Evolutionary conservation across 257 asterid species (phyloP).

Genomic region (Capsicum chinense): DNA sequence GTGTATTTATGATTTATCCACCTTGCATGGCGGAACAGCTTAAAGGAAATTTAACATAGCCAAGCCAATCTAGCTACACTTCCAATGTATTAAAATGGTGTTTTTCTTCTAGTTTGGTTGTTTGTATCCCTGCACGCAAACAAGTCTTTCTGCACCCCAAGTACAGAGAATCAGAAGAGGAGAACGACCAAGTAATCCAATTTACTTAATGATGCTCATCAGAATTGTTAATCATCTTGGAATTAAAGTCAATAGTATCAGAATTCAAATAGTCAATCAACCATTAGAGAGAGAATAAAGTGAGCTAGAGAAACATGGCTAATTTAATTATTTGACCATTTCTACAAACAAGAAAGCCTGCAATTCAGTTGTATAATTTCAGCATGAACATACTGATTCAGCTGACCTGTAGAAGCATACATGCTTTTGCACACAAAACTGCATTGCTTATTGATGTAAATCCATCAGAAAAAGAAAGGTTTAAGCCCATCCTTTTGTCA

Average conservation of each 20-base stretch:
- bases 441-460: slow-evolving; percentile 66
- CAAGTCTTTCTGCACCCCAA: not conserved
- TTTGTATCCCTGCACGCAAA: not conserved
- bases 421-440: slow-evolving; percentile 83
- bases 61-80: slow-evolving; percentile 2
- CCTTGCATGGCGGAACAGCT: not conserved
- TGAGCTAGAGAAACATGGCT: not conserved
- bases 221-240: not conserved
- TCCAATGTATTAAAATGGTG: not conserved
- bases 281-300: not conserved
- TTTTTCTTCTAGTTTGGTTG: not conserved
- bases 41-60: not conserved
- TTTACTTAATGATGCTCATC: not conserved
- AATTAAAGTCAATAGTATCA: slow-evolving; percentile 4
- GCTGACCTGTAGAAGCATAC: slow-evolving; percentile 87
- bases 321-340: not conserved
- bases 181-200: not conserved
- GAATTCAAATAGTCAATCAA: not conserved
- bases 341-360: not conserved
- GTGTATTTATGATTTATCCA: slow-evolving; percentile 15
- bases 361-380: not conserved
- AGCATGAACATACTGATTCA: not conserved
- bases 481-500: slow-evolving; percentile 74
- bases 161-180: not conserved
- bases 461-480: slow-evolving; percentile 65